Evolutionary conservation across 306 rosid species (phyloP), one percentile per base, ranked within the genome.

Genomic region (Trifolium repens): DNA sequence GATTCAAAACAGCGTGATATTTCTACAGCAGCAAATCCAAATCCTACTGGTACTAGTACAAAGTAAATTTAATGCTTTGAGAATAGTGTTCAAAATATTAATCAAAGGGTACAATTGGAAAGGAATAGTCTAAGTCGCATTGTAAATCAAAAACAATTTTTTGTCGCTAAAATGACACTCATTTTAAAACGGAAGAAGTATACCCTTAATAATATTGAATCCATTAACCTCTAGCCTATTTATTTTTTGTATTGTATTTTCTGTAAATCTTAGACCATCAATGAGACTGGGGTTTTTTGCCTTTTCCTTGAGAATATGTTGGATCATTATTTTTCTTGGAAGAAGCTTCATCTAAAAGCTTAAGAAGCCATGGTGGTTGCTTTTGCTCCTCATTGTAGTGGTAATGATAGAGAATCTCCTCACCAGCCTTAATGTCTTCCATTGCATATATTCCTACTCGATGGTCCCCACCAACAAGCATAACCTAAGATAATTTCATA

Each of bases 401-500:
- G 70, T 93, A 94, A 78, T 94, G 90, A 43, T 87, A 90, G 81
- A 91, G 90, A 78, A 94, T 84, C 88, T 94, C 97, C 76, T 87
- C 91, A 35, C 96, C 84, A 39, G 92, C 91, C 71, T 90, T 86
- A 30, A 91, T 94, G 69, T 44, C 85, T 81, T 87, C 87, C 85
- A 87, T 88, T 65, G 98, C 92, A 79, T 81, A 94, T 66, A 91
- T 94, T 66, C 94, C 97, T 4, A 94, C 91, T 19, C 96, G 83
- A 81, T 94, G 97, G 85, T 91, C 96, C 63, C 98, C 98, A 0
- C 84, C 88, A 6, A 94, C 97, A 79, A 87, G 13, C 90, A 94
- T 78, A 64, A 87, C 84, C 97, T 91, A 42, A 42, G 16, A 50
- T 2, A 63, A 67, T 39, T 53, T 42, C 40, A 79, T 12, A 39